phyloP scores from a whole-genome alignment of 2,329 filamentous ascomycete species.

The Knoxdaviesia proteae region DNA sequence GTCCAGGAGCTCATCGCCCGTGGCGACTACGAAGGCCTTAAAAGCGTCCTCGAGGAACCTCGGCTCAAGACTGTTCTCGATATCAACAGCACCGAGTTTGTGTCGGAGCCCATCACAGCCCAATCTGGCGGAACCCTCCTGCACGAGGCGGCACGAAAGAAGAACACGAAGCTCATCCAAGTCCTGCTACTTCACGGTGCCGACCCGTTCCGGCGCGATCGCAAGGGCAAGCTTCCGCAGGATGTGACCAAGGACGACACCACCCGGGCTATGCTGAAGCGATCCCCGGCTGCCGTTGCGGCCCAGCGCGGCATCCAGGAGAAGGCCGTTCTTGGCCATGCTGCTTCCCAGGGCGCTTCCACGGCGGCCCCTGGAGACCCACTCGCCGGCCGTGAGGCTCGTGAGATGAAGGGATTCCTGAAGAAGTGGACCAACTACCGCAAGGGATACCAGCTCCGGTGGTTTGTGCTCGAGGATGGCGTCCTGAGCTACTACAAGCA shows the following conservation, averaged over 20 bases:
- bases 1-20: slow-evolving; percentile 59
- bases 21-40: slow-evolving; percentile 57
- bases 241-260: slow-evolving; percentile 91
- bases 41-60: slow-evolving; percentile 64
- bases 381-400: slow-evolving; percentile 60
- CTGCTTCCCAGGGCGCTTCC: slow-evolving; percentile 32
- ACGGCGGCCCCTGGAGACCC: slow-evolving; percentile 34
- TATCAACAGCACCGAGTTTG: slow-evolving; percentile 78
- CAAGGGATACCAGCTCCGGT: slow-evolving; percentile 85
- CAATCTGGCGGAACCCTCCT: slow-evolving; percentile 78
- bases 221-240: slow-evolving; percentile 86
- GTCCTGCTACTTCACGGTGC: slow-evolving; percentile 81
- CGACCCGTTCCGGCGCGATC: slow-evolving; percentile 85
- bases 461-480: slow-evolving; percentile 95
- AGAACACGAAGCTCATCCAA: slow-evolving; percentile 72
- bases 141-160: slow-evolving; percentile 80
- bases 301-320: slow-evolving; percentile 93
- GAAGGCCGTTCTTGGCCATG: slow-evolving; percentile 76
- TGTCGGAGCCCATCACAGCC: slow-evolving; percentile 56
- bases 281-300: slow-evolving; percentile 79
- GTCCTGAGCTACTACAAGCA: slow-evolving; percentile 98
- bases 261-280: slow-evolving; percentile 74
- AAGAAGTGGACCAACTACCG: slow-evolving; percentile 99
- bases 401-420: slow-evolving; percentile 95
- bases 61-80: slow-evolving; percentile 73